Evolutionary conservation across 352 stramenopile species (phyloP).

Genomic region (Globisporangium lucens): DNA sequence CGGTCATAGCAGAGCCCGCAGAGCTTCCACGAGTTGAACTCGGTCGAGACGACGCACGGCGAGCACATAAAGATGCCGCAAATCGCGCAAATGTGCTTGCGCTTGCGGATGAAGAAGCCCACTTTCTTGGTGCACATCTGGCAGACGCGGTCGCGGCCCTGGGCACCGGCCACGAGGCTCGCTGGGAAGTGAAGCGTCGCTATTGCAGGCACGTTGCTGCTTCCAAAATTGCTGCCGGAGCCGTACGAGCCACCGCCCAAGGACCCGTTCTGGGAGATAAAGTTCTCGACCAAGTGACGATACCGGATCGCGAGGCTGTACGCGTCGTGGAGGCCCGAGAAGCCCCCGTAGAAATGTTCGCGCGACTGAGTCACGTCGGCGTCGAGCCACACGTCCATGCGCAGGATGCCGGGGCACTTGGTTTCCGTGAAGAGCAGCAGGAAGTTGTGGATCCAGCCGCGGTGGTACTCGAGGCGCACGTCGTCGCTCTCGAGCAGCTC

Average conservation of each 20-base stretch:
- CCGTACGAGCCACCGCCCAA: slow-evolving; percentile 3
- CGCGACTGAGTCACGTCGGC: slow-evolving; percentile 50
- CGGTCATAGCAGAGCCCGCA: slow-evolving; percentile 60
- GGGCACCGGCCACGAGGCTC: slow-evolving; percentile 26
- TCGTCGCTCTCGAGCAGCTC: slow-evolving; percentile 47
- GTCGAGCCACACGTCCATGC: slow-evolving; percentile 75
- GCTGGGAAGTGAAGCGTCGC: slow-evolving; percentile 22
- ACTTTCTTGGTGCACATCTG: slow-evolving; percentile 63
- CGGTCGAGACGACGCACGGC: slow-evolving; percentile 54
- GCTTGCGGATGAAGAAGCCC: slow-evolving; percentile 56
- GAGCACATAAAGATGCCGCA: slow-evolving; percentile 63
- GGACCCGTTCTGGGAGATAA: slow-evolving; percentile 22
- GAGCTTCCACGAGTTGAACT: slow-evolving; percentile 61
- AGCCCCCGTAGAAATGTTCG: slow-evolving; percentile 50
- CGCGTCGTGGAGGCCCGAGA: slow-evolving; percentile 64
- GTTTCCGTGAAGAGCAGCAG: slow-evolving; percentile 61
- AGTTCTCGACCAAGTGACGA: slow-evolving; percentile 53
- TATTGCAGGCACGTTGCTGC: slow-evolving; percentile 22
- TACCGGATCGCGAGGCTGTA: slow-evolving; percentile 67
- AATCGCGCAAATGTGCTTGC: slow-evolving; percentile 58
- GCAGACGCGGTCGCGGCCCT: slow-evolving; percentile 50
- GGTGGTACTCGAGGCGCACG: slow-evolving; percentile 43
- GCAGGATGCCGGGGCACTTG: slow-evolving; percentile 45
- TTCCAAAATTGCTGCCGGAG: not conserved
- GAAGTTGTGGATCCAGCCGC: slow-evolving; percentile 57